Conservation (phyloP, 202 grass and related monocot genomes). For the Zizania palustris region DNA sequence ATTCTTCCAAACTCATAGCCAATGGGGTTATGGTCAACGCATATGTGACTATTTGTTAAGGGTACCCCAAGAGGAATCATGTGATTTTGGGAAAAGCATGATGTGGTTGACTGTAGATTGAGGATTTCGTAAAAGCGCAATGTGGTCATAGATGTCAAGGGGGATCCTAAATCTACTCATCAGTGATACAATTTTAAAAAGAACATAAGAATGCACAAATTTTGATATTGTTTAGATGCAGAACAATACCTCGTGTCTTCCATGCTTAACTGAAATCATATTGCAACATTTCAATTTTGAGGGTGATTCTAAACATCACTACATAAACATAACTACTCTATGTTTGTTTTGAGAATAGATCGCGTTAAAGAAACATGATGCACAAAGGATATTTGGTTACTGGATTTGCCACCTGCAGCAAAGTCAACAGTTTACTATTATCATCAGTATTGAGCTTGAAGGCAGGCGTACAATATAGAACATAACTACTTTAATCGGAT, state of each 20-base stretch:
- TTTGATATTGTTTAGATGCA: background rate
- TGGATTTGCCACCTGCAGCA: conserved; percentile 91
- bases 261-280: background rate
- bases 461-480: background rate
- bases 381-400: conserved; percentile 94
- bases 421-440: conserved; percentile 20
- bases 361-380: conserved; percentile 18
- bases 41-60: conserved; percentile 84
- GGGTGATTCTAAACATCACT: background rate
- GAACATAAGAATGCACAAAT: background rate
- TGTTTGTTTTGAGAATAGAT: conserved; percentile 2
- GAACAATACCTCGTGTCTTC: background rate
- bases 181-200: background rate
- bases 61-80: conserved; percentile 6
- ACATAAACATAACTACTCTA: background rate
- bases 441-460: background rate
- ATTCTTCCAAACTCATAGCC: conserved; percentile 90
- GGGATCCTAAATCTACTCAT: background rate
- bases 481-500: background rate
- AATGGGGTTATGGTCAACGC: conserved; percentile 80
- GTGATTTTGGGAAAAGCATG: background rate
- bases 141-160: background rate
- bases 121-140: background rate
- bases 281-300: background rate
- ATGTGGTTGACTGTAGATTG: background rate